phyloP scores from a whole-genome alignment of 306 rosid genomes.

The Medicago arabica region DNA sequence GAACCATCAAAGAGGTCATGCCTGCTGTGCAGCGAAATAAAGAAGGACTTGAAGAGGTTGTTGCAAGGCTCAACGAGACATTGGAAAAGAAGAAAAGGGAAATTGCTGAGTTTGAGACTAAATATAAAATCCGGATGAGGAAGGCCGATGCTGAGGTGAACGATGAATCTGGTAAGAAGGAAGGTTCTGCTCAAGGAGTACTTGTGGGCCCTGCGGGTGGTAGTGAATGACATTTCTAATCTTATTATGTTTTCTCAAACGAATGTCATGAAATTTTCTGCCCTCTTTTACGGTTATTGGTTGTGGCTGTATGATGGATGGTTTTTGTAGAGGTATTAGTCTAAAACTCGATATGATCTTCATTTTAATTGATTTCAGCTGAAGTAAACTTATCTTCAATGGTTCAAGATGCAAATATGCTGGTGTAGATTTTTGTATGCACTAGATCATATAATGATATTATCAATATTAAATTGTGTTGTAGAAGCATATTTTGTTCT shows the following conservation, averaged over 20 bases:
- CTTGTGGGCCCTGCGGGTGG: slow-evolving; percentile 91
- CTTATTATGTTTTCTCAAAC: background rate
- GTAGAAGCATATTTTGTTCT: background rate
- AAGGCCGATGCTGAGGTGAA: slow-evolving; percentile 69
- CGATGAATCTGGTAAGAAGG: slow-evolving; percentile 77
- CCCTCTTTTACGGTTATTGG: slow-evolving; percentile 16
- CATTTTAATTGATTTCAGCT: slow-evolving; percentile 31
- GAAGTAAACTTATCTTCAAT: slow-evolving; percentile 29
- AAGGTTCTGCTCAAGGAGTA: slow-evolving; percentile 95
- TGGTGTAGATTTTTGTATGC: slow-evolving; percentile 37
- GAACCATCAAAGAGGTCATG: slow-evolving; percentile 91
- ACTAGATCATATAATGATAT: slow-evolving; percentile 4
- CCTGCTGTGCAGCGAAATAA: slow-evolving; percentile 95
- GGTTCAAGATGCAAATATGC: background rate
- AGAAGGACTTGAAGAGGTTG: slow-evolving; percentile 92
- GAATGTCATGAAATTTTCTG: slow-evolving; percentile 1
- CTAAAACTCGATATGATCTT: slow-evolving; percentile 30
- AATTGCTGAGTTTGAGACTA: slow-evolving; percentile 80
- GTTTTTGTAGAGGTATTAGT: slow-evolving; percentile 32
- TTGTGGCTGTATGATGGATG: slow-evolving; percentile 22
- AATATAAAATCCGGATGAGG: slow-evolving; percentile 86
- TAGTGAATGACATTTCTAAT: slow-evolving; percentile 51
- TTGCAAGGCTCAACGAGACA: slow-evolving; percentile 78
- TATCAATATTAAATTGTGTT: slow-evolving; percentile 3
- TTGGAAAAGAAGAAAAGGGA: slow-evolving; percentile 94